A percentile compares a stretch with the other conserved stretches of the same genome.
Conservation (phyloP, 768 basidiomycete genomes). For the Lyophyllum shimeji region DNA sequence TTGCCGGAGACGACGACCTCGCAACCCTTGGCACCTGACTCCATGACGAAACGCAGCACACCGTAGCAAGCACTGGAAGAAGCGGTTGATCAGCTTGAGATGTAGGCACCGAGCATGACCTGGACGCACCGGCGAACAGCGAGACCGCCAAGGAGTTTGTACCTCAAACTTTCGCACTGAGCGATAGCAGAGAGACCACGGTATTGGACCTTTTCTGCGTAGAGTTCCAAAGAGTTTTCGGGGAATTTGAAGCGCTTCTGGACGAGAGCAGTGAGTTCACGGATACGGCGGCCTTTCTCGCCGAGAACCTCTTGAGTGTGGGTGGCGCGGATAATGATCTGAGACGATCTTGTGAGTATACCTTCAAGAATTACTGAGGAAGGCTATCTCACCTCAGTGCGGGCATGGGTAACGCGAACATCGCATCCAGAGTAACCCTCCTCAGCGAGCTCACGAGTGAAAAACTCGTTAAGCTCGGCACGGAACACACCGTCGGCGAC, state of each 20-base stretch:
- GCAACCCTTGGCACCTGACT: slow-evolving; percentile 99
- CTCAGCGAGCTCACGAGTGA: slow-evolving; percentile 95
- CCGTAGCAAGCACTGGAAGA: slow-evolving; percentile 88
- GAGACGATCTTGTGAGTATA: slow-evolving; percentile 6
- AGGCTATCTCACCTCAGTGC: slow-evolving; percentile 74
- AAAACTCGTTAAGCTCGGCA: slow-evolving; percentile 99
- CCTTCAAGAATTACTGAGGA: not conserved
- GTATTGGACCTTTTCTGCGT: slow-evolving; percentile 98
- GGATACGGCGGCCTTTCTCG: slow-evolving; percentile 98
- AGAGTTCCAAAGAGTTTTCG: slow-evolving; percentile 97
- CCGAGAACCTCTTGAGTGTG: slow-evolving; percentile 99
- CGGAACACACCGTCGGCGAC: slow-evolving; percentile 99
- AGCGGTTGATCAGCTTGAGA: not conserved
- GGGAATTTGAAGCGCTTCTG: slow-evolving; percentile 99
- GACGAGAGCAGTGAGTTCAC: slow-evolving; percentile 96
- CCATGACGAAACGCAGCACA: slow-evolving; percentile 99
- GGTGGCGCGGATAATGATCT: slow-evolving; percentile 99
- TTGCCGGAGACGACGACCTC: slow-evolving; percentile 99
- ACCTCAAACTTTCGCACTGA: slow-evolving; percentile 96
- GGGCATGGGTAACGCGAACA: slow-evolving; percentile 98
- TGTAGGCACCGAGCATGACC: not conserved
- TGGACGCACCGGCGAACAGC: slow-evolving; percentile 89
- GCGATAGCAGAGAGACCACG: slow-evolving; percentile 98
- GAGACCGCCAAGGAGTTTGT: slow-evolving; percentile 99
- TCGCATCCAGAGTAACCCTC: slow-evolving; percentile 99